Percentiles rank a stretch among this genome's conserved stretches.
These are phyloP conservation scores for Orbilia blumenaviensis DNA, from an alignment of 2,329 filamentous ascomycete species.

Conservation along the genomic window DNA sequence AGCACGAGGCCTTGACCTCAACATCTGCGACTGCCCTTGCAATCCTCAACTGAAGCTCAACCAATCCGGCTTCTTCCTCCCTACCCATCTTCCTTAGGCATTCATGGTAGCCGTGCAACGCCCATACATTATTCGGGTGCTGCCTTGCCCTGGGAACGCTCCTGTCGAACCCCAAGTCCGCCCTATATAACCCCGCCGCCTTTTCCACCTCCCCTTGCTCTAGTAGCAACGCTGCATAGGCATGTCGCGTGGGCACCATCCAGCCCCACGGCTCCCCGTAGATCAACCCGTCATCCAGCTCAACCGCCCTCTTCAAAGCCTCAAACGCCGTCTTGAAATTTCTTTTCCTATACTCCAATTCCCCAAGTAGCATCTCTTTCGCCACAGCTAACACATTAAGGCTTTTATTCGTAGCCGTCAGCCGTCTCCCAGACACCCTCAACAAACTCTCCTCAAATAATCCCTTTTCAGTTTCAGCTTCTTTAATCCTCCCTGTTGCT, in stretches of 20 bases:
- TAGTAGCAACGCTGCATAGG: slow-evolving; percentile 73
- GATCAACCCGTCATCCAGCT: slow-evolving; percentile 70
- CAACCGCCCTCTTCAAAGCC: slow-evolving; percentile 68
- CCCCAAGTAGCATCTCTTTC: slow-evolving; percentile 74
- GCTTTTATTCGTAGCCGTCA: slow-evolving; percentile 71
- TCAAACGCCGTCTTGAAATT: slow-evolving; percentile 70
- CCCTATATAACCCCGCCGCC: slow-evolving; percentile 68
- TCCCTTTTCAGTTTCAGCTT: slow-evolving; percentile 66
- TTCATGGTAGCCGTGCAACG: slow-evolving; percentile 76
- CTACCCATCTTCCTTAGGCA: slow-evolving; percentile 70
- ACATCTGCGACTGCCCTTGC: slow-evolving; percentile 70
- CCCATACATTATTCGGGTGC: slow-evolving; percentile 79
- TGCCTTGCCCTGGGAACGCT: slow-evolving; percentile 71
- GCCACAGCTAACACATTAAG: slow-evolving; percentile 58
- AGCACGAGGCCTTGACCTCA: slow-evolving; percentile 68
- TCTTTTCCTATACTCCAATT: slow-evolving; percentile 74
- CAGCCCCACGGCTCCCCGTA: slow-evolving; percentile 82
- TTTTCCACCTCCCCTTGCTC: slow-evolving; percentile 71
- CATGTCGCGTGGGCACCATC: slow-evolving; percentile 79
- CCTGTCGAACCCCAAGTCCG: slow-evolving; percentile 70
- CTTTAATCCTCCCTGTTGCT: slow-evolving; percentile 66
- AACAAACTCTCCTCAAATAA: slow-evolving; percentile 67
- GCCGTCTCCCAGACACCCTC: slow-evolving; percentile 65
- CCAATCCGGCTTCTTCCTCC: slow-evolving; percentile 63
- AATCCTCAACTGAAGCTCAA: slow-evolving; percentile 65